phyloP scores from a whole-genome alignment of 805 yeast genomes.

The Candida boleticola region DNA sequence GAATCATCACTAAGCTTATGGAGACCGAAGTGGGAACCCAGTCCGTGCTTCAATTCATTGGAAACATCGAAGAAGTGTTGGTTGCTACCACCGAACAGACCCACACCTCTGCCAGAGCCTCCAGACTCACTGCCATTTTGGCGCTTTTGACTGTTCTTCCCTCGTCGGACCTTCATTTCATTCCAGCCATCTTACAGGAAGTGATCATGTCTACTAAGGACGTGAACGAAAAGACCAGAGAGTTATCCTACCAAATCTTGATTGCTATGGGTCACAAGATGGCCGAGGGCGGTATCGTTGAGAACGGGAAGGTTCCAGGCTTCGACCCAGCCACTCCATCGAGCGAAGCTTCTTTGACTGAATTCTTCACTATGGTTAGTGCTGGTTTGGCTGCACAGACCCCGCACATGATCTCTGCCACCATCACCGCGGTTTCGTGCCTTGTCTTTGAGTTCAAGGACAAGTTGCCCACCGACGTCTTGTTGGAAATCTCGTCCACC shows the following conservation, averaged over 20 bases:
- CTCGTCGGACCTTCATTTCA: constrained; percentile 60
- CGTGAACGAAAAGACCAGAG: constrained; percentile 88
- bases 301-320: constrained; percentile 64
- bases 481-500: constrained; percentile 77
- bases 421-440: constrained; percentile 83
- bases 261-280: constrained; percentile 79
- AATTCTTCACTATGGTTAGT: constrained; percentile 87
- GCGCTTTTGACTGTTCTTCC: constrained; percentile 65
- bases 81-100: constrained; percentile 56
- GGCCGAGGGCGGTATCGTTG: constrained; percentile 65
- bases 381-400: constrained; percentile 95
- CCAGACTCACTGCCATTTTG: constrained; percentile 70
- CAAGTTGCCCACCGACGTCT: constrained; percentile 53
- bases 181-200: constrained; percentile 83
- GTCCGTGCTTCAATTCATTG: constrained; percentile 51
- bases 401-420: constrained; percentile 95
- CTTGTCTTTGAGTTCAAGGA: constrained; percentile 82
- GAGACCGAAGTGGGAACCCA: constrained; percentile 65
- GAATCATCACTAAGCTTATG: constrained; percentile 66
- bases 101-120: constrained; percentile 73
- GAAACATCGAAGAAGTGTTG: constrained; percentile 59
- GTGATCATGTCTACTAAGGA: constrained; percentile 89
- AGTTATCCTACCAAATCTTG: constrained; percentile 69
- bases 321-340: constrained; percentile 62
- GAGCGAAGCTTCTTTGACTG: constrained; percentile 67